phyloP scores from a whole-genome alignment of 345 rosid genomes.

The Eutrema yunnanense region DNA sequence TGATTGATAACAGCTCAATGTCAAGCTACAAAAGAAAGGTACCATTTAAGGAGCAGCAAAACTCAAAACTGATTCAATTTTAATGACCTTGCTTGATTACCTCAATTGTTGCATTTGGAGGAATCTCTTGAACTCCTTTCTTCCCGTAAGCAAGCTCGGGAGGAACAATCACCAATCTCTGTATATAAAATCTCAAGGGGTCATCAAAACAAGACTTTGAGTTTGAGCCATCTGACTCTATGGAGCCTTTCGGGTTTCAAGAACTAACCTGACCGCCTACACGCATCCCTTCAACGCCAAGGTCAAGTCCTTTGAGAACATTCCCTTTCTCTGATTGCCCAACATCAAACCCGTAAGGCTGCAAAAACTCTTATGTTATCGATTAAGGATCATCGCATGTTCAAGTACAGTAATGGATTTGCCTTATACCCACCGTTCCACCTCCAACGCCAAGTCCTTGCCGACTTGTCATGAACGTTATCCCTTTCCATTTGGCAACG shows the following conservation, averaged over 20 bases:
- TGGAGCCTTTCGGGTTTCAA: neutral
- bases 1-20: constrained; percentile 81
- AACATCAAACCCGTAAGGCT: constrained; percentile 96
- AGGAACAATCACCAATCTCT: constrained; percentile 84
- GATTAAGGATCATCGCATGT: neutral
- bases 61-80: neutral
- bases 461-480: constrained; percentile 96
- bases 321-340: constrained; percentile 86
- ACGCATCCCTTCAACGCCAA: constrained; percentile 91
- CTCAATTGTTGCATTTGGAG: constrained; percentile 97
- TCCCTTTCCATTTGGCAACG: constrained; percentile 94
- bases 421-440: constrained; percentile 64
- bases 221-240: neutral
- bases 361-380: constrained; percentile 19
- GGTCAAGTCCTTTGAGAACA: constrained; percentile 90
- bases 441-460: constrained; percentile 97
- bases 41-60: neutral
- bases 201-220: neutral
- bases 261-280: constrained; percentile 88
- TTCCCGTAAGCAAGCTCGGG: constrained; percentile 93
- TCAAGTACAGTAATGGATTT: neutral
- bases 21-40: constrained; percentile 52
- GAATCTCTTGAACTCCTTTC: constrained; percentile 94
- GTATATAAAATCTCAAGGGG: neutral
- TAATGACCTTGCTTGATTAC: constrained; percentile 26